Conservation (phyloP, 768 basidiomycete genomes). For the Multifurca ochricompacta region DNA sequence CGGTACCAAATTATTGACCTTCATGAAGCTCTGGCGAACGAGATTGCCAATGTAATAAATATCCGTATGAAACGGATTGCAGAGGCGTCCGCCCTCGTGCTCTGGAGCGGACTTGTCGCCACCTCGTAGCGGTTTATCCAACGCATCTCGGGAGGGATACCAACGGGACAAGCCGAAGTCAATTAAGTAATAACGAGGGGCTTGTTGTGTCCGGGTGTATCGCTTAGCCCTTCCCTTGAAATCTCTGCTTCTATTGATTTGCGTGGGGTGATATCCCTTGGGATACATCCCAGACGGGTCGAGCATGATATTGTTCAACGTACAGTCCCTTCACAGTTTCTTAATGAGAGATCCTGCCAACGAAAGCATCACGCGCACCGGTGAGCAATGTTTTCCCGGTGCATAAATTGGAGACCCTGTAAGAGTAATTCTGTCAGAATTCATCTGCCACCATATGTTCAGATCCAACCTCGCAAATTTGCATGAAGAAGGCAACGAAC, state of each 20-base stretch:
- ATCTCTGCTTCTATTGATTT: not conserved
- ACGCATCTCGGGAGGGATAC: constrained; percentile 8
- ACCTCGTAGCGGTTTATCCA: constrained; percentile 19
- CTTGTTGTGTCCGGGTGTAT: constrained; percentile 22
- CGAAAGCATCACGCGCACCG: not conserved
- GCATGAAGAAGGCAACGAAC: constrained; percentile 19
- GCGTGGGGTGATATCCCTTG: not conserved
- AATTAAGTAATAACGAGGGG: constrained; percentile 26
- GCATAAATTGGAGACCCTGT: constrained; percentile 6
- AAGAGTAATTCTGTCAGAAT: not conserved
- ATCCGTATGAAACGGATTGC: constrained; percentile 24
- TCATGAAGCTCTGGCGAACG: constrained; percentile 18
- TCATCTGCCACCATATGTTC: not conserved
- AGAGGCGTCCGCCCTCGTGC: constrained; percentile 2
- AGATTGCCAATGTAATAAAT: constrained; percentile 24
- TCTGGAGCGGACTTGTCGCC: constrained; percentile 26
- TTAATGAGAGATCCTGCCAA: not conserved
- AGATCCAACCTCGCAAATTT: constrained; percentile 10
- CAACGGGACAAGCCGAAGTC: constrained; percentile 27
- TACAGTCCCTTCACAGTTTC: constrained; percentile 3
- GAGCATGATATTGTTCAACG: constrained; percentile 12
- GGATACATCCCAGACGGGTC: constrained; percentile 15
- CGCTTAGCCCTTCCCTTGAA: constrained; percentile 14
- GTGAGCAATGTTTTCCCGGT: constrained; percentile 7
- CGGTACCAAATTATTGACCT: not conserved